Percentiles rank a stretch among this genome's conserved stretches.
Conservation (phyloP, 108 stramenopile species). For the Skeletonema menzelii region DNA sequence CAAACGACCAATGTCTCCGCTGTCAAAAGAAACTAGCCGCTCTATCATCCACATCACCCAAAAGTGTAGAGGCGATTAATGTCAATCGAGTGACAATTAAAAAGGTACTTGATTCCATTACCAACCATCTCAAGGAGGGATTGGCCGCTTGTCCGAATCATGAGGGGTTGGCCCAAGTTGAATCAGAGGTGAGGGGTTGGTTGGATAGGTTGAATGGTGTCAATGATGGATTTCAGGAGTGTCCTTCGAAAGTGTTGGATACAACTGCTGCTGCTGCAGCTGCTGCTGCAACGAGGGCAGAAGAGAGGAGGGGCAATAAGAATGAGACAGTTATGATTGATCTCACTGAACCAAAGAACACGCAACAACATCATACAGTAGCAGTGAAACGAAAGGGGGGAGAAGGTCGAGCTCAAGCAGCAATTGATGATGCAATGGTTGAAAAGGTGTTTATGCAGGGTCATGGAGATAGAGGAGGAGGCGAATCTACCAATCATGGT, state of each 20-base stretch:
- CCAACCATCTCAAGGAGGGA: conserved; percentile 18
- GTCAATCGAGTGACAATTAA: neutral
- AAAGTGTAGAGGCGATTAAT: neutral
- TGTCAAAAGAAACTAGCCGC: conserved; percentile 9
- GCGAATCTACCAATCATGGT: neutral
- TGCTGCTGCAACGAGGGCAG: neutral
- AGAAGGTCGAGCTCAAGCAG: conserved; percentile 33
- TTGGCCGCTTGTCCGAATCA: conserved; percentile 44
- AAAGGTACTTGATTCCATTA: conserved; percentile 8
- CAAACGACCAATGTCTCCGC: conserved; percentile 11
- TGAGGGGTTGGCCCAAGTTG: conserved; percentile 8
- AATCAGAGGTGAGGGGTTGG: conserved; percentile 10
- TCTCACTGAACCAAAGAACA: neutral
- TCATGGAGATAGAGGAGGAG: neutral
- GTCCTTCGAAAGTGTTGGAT: neutral
- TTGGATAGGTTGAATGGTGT: neutral
- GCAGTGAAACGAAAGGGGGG: conserved; percentile 6
- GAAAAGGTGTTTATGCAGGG: neutral
- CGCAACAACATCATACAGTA: neutral
- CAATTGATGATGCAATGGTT: conserved; percentile 40
- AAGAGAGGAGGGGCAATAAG: neutral
- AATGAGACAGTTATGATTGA: neutral
- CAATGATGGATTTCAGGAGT: neutral
- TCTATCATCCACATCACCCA: neutral
- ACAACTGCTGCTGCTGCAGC: neutral